Evolutionary conservation across 2,329 filamentous ascomycete species (phyloP).

Genomic region (Aspergillus arachidicola): DNA sequence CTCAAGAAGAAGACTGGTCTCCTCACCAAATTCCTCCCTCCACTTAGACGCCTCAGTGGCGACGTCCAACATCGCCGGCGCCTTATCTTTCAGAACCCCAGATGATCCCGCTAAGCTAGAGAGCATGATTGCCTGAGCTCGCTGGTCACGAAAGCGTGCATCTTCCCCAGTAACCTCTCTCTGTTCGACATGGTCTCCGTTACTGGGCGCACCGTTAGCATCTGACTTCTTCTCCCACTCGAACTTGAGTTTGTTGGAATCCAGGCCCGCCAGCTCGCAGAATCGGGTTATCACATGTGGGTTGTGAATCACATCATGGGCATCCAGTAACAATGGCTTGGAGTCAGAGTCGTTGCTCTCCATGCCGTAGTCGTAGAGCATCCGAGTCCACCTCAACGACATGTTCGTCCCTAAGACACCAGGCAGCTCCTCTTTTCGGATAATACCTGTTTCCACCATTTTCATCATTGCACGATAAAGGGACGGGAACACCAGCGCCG

Average conservation of each 20-base stretch:
- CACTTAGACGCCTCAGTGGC: constrained; percentile 37
- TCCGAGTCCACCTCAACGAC: constrained; percentile 34
- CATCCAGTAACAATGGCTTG: constrained; percentile 38
- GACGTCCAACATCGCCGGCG: constrained; percentile 35
- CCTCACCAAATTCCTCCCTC: constrained; percentile 39
- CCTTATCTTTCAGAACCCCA: constrained; percentile 37
- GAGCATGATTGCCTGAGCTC: constrained; percentile 22
- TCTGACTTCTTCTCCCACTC: constrained; percentile 31
- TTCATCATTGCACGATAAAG: constrained; percentile 35
- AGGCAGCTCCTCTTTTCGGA: constrained; percentile 20
- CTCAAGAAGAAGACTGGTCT: constrained; percentile 27
- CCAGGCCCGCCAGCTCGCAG: constrained; percentile 35
- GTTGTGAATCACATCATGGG: constrained; percentile 41
- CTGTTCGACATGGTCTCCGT: background rate
- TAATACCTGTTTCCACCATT: constrained; percentile 15
- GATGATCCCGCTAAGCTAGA: constrained; percentile 33
- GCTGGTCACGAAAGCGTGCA: background rate
- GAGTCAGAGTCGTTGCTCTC: constrained; percentile 22
- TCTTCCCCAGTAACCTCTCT: background rate
- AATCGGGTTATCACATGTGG: constrained; percentile 32
- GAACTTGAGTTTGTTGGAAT: constrained; percentile 33
- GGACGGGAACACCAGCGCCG: constrained; percentile 43
- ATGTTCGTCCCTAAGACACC: constrained; percentile 26
- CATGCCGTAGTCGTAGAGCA: constrained; percentile 40
- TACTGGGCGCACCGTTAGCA: background rate